Percentiles rank a stretch among this genome's conserved stretches.
These are phyloP conservation scores for Syzygium malaccense DNA, from an alignment of 441 rosid genomes.

Conservation along the genomic window DNA sequence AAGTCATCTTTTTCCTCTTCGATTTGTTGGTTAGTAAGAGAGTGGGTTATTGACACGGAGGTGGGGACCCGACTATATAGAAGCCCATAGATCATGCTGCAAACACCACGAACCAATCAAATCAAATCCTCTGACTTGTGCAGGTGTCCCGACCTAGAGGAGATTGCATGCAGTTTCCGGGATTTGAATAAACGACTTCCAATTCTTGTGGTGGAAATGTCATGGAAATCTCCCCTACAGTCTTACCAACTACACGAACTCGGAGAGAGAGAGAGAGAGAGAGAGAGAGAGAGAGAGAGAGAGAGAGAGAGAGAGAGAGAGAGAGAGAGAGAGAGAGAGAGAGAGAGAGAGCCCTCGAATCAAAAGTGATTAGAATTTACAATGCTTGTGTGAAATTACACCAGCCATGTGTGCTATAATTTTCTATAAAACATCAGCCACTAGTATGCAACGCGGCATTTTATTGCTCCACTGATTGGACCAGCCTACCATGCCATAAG, in stretches of 20 bases:
- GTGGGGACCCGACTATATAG: background rate
- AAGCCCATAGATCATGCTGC: background rate
- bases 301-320: background rate
- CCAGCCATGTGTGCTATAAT: background rate
- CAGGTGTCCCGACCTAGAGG: background rate
- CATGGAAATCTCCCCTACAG: no score
- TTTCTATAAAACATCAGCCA: background rate
- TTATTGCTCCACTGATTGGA: background rate
- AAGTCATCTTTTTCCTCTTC: background rate
- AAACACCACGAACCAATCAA: background rate
- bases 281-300: background rate
- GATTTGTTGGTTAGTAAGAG: background rate
- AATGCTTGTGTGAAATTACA: background rate
- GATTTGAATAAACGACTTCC: background rate
- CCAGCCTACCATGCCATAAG: background rate
- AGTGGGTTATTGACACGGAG: background rate
- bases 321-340: background rate
- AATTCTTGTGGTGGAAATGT: background rate
- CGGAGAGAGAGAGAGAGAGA: background rate
- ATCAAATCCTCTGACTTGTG: background rate
- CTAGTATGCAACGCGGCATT: background rate
- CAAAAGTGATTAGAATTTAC: background rate
- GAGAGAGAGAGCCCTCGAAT: background rate
- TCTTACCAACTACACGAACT: background rate
- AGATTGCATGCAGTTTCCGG: background rate